Evolutionary conservation across 2,329 filamentous ascomycete species (phyloP), one percentile per base, ranked within the genome.

Genomic region (Venturiaceae sp.): DNA sequence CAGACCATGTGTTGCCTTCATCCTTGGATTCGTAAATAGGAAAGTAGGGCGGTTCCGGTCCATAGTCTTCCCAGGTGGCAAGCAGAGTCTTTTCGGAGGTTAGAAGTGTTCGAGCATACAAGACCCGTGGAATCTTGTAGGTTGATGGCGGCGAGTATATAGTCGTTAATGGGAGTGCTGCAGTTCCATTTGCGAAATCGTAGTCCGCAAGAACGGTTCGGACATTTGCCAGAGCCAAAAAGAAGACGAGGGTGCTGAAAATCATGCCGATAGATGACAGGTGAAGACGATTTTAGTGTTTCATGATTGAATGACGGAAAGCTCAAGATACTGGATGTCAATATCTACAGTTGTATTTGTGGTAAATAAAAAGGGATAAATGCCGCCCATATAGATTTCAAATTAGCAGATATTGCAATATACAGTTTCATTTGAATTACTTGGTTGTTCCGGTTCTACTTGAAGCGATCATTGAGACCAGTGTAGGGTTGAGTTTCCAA

Each of bases 31-130:
- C 72, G 64, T 71, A 77, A 63, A 77, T 74, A 33, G 75, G 75
- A 62, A 75, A 76, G 66, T 75, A 76, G n/a, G 67, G 75, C 56
- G 68, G 73, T 66, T 73, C 77, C 39, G 68, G 77, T 53, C 68
- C 75, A 67, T 80, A 80, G 66, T 80, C 80, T 62, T 81, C 78
- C 78, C 78, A 82, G 26, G 78, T 81, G 11, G 77, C 74, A 9
- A 81, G 74, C 2, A 82, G 67, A 2, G 62, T 62, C 19, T 74
- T 68, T 55, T 77, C 68, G 16, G 19, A 32, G 50, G 79, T 71
- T 5, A 74, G 72, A 39, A 73, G 62, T 19, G 75, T 77, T 32
- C 79, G 77, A 2, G 79, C 78, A 63, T 82, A 82, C 13, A 81
- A 72, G 0, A 76, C 77, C 14, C 78, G 72, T 0, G 76, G 77